A percentile compares a stretch with the other conserved stretches of the same genome.
These are phyloP conservation scores for Monsonia emarginata DNA, from an alignment of 441 rosid species.

Conservation along the genomic window DNA sequence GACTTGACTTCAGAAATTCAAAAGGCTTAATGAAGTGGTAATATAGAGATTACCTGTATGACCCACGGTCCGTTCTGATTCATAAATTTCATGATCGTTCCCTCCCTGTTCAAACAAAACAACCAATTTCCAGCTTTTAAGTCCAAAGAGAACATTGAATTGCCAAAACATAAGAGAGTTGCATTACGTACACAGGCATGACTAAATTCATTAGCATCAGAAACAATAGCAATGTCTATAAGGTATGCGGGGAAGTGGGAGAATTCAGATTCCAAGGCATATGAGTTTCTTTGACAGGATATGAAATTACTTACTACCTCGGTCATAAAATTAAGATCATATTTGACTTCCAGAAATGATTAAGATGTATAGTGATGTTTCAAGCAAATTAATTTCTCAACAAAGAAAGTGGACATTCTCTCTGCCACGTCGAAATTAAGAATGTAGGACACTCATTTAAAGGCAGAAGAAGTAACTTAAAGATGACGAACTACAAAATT, in stretches of 20 bases:
- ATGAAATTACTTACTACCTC: too few species aligned
- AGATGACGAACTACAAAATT: not conserved
- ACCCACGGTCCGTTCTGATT: constrained; percentile 72
- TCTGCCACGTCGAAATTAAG: too few species aligned
- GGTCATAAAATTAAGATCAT: too few species aligned
- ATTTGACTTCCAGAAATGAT: too few species aligned
- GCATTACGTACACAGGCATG: not conserved
- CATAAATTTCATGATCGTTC: constrained; percentile 85
- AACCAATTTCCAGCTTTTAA: constrained; percentile 6
- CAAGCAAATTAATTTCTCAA: too few species aligned
- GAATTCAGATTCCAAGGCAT: not conserved
- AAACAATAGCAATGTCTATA: not conserved
- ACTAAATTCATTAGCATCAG: not conserved
- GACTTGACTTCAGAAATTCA: not conserved
- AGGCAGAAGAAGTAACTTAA: too few species aligned
- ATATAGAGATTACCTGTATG: constrained; percentile 61
- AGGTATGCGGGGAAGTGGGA: not conserved
- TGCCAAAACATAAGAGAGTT: not conserved
- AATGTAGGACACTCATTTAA: too few species aligned
- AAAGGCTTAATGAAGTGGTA: constrained; percentile 4
- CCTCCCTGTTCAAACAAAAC: constrained; percentile 59
- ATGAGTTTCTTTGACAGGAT: not conserved
- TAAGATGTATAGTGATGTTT: too few species aligned
- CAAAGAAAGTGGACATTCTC: too few species aligned
- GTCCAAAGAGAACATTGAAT: constrained; percentile 3